Base-by-base conservation (phyloP, 2,329 filamentous ascomycete species). In the Aspergillus hortae region DNA sequence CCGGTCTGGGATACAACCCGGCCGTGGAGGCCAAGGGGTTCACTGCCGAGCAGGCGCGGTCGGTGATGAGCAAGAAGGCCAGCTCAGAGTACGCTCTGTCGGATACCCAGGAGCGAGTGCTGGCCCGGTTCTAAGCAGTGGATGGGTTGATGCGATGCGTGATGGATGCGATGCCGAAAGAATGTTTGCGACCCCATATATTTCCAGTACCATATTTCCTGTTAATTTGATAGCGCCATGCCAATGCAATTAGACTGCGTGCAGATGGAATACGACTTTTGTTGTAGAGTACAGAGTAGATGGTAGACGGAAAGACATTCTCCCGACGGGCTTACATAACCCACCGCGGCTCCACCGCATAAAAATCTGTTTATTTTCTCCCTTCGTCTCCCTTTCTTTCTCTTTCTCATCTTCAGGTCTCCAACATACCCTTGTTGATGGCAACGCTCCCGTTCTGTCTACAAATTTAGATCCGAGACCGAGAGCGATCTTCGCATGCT, bases 21-120 rank as follows among this genome's bases (percentile, higher is more conserved):
- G 92, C 92, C 3, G 86, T 91, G 4, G 86, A 89, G 72, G 92
- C 92, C 12, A 91, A 87, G 77, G 92, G 91, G 1, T 95, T 96
- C 71, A 95, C 91, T 0, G 81, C 81, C 55, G 84, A 79, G 58
- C 90, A 96, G 76, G 81, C 79, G 12, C 87, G 86, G 55, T 75
- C 74, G 38, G 81, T 84, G 19, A 83, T 90, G 61, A 86, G 88
- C 66, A 90, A 87, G 77, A 87, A 81, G 72, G 81, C 78, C 62
- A 71, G 70, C 44, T 87, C 81, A 66, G 84, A 84, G 17, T 96
- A 87, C 86, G 92, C 92, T 44, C 63, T 95, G 74, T 83, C 86
- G 66, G 89, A 95, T 67, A 86, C 82, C 5, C 76, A 85, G 71
- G 76, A 84, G 69, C 89, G 88, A 74, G 88, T 92, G n/a, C 77